phyloP scores from a whole-genome alignment of 306 rosid genomes.

The Notholithocarpus densiflorus region DNA sequence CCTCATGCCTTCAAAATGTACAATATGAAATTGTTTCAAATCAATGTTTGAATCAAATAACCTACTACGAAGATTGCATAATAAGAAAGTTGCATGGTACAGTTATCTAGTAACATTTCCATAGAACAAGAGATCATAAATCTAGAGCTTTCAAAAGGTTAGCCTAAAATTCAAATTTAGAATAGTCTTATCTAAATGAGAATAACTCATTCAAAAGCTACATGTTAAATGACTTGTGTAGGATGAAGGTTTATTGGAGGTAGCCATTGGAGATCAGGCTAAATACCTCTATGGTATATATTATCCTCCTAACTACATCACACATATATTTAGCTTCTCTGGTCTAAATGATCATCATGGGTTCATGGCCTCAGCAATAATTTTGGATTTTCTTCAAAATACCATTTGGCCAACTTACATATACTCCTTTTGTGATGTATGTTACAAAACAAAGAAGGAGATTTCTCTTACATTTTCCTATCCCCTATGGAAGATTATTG shows the following conservation, averaged over 20 bases:
- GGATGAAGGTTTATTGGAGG: background rate
- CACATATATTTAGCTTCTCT: background rate
- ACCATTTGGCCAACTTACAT: background rate
- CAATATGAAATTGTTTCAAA: constrained; percentile 1
- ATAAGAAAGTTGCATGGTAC: background rate
- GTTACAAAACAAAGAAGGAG: background rate
- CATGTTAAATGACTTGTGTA: background rate
- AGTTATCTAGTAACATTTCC: background rate
- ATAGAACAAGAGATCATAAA: background rate
- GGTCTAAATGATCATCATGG: background rate
- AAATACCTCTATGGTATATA: background rate
- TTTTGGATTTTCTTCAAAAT: background rate
- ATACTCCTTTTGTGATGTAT: background rate
- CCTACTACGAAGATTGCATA: background rate
- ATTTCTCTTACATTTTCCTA: background rate
- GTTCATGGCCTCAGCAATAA: background rate
- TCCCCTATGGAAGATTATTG: background rate
- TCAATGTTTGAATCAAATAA: background rate
- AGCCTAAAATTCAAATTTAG: background rate
- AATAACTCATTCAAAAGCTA: background rate
- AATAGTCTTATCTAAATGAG: background rate
- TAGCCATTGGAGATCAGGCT: background rate
- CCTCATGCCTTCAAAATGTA: constrained; percentile 59
- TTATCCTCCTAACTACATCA: background rate
- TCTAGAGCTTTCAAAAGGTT: background rate